Evolutionary conservation across 768 basidiomycete genomes (phyloP).

Genomic region (Austroboletus eburneus): DNA sequence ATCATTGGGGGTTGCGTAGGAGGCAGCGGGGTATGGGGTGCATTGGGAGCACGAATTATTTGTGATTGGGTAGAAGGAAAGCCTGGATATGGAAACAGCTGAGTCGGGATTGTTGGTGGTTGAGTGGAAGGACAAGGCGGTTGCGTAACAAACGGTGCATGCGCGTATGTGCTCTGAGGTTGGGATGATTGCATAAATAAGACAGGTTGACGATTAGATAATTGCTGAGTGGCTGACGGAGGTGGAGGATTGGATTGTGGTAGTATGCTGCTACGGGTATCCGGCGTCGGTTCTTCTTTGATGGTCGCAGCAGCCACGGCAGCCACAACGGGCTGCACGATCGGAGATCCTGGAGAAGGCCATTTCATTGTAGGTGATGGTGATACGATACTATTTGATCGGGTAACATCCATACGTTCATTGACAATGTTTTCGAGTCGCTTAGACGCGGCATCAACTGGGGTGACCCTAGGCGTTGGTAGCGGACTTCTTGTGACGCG

Average conservation of each 20-base stretch:
- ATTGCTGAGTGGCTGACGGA: conserved; percentile 5
- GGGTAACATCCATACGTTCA: not conserved
- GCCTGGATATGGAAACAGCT: conserved; percentile 11
- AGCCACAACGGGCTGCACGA: conserved; percentile 2
- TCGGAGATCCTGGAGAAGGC: not conserved
- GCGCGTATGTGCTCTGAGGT: conserved; percentile 14
- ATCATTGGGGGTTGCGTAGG: conserved; percentile 14
- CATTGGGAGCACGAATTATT: conserved; percentile 1
- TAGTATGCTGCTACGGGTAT: not conserved
- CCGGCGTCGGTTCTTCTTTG: conserved; percentile 4
- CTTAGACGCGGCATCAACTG: conserved; percentile 32
- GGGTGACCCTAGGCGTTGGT: conserved; percentile 60
- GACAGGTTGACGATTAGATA: conserved; percentile 10
- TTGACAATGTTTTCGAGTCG: conserved; percentile 2
- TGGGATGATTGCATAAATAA: conserved; percentile 16
- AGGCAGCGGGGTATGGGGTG: conserved; percentile 11
- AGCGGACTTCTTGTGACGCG: conserved; percentile 48
- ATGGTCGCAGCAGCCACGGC: not conserved
- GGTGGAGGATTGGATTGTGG: conserved; percentile 4
- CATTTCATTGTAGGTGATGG: not conserved
- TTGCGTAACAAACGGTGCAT: conserved; percentile 13
- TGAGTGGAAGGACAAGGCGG: conserved; percentile 18
- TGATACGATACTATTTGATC: conserved; percentile 1
- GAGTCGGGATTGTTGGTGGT: conserved; percentile 13
- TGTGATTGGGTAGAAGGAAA: conserved; percentile 20